These are phyloP conservation scores for Ascoidea tarda DNA, from an alignment of 805 yeast species.

Conservation along the genomic window DNA sequence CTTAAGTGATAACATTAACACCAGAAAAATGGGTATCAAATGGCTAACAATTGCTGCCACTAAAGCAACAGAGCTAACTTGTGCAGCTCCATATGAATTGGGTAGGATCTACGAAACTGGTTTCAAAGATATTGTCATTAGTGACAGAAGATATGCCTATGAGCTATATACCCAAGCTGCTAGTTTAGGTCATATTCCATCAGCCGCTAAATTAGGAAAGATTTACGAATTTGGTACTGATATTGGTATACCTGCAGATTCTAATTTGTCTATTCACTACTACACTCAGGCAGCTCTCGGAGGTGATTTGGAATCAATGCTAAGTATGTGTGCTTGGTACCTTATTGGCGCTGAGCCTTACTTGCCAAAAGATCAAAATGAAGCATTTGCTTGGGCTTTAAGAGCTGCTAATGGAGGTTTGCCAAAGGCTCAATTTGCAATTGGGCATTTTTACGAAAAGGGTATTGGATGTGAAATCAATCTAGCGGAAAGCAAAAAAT, in stretches of 20 bases:
- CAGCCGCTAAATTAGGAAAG: slow-evolving; percentile 69
- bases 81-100: slow-evolving; percentile 90
- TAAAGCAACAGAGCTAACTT: slow-evolving; percentile 68
- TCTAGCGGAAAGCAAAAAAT: slow-evolving; percentile 40
- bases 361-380: slow-evolving; percentile 61
- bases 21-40: slow-evolving; percentile 77
- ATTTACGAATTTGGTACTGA: slow-evolving; percentile 69
- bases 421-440: slow-evolving; percentile 73
- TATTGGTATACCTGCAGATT: slow-evolving; percentile 55
- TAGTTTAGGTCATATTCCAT: slow-evolving; percentile 68
- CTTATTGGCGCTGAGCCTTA: slow-evolving; percentile 82
- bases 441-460: slow-evolving; percentile 71
- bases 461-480: slow-evolving; percentile 76
- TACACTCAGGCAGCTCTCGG: slow-evolving; percentile 82
- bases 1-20: slow-evolving; percentile 41
- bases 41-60: slow-evolving; percentile 87
- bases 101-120: slow-evolving; percentile 78
- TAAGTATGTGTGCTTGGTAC: slow-evolving; percentile 95
- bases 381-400: slow-evolving; percentile 91
- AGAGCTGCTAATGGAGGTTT: slow-evolving; percentile 67
- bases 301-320: slow-evolving; percentile 83
- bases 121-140: slow-evolving; percentile 73
- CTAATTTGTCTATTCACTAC: slow-evolving; percentile 79
- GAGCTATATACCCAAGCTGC: slow-evolving; percentile 83
- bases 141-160: slow-evolving; percentile 72